Evolutionary conservation across 2,329 filamentous ascomycete species (phyloP), one percentile per base, ranked within the genome.

Genomic region (Neonectria magnoliae): DNA sequence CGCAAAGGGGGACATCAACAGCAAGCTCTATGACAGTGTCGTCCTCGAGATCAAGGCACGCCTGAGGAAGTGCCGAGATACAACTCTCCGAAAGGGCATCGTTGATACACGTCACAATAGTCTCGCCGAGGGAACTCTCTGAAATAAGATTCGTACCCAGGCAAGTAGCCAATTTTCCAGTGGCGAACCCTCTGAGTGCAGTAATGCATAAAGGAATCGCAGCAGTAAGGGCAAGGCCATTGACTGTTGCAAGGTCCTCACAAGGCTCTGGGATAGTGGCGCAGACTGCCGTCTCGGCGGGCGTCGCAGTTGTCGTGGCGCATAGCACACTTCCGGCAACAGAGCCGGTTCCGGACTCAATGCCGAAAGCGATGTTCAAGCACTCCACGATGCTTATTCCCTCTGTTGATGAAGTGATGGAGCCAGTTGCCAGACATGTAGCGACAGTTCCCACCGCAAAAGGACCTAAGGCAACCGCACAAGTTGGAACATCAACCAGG

Each of bases 231-330:
- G 59, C 62, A 18, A 71, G 41, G 8, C 65, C 67, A 33, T 54
- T 52, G 9, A 45, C 18, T 16, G 25, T 41, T 9, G 18, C 54
- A 3, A 71, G 55, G 3, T 42, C 29, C 18, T 62, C 13, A 44
- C 68, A 71, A 27, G 59, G 54, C 29, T 60, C 33, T 2, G 68
- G 68, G 14, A 68, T 45, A 4, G 47, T 48, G 18, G 63, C 57
- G 20, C 66, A 66, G 18, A 60, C 50, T 11, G 50, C 22, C n/a
- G 27, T 14, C 36, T 29, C 11, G 4, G 56, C 56, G 14, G 66
- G 48, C 13, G 54, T 31, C 2, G 66, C 10, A 27, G 62, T 61
- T 47, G 51, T 14, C 3, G 38, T 41, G n/a, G 38, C 20, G 18
- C 36, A 53, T 13, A 14, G 25, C 4, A 27, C 47, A n/a, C 14